phyloP scores from a whole-genome alignment of 2,329 filamentous ascomycete genomes.

The Paracoccidioides brasiliensis region DNA sequence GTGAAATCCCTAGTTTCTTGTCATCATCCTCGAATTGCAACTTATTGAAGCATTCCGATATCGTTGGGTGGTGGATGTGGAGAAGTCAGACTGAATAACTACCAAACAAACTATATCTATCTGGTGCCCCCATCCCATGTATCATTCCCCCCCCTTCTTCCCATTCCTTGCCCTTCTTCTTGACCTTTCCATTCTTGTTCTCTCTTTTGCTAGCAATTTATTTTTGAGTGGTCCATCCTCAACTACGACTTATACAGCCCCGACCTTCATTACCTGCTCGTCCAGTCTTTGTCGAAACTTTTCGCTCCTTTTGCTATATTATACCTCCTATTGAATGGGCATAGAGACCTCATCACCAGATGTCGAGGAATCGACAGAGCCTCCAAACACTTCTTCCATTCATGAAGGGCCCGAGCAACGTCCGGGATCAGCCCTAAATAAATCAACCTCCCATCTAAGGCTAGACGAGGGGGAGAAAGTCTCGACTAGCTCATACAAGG shows the following conservation, averaged over 20 bases:
- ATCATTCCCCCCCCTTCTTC: no score
- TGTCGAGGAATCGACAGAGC: slow-evolving; percentile 32
- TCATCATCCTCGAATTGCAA: neutral
- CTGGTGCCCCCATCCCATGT: neutral
- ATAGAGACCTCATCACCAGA: slow-evolving; percentile 24
- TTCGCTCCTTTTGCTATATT: neutral
- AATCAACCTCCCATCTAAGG: slow-evolving; percentile 4
- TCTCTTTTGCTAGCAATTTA: neutral
- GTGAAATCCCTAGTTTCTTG: neutral
- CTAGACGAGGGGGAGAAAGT: slow-evolving; percentile 12
- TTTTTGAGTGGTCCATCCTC: neutral
- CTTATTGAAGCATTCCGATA: neutral
- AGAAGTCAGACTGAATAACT: neutral
- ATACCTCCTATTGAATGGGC: slow-evolving; percentile 25
- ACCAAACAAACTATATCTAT: no score
- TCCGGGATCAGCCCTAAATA: slow-evolving; percentile 14
- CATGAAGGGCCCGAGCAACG: slow-evolving; percentile 13
- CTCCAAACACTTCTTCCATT: slow-evolving; percentile 25
- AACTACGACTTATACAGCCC: neutral
- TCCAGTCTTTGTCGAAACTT: neutral
- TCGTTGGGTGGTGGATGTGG: neutral
- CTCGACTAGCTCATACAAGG: slow-evolving; percentile 4
- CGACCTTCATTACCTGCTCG: neutral
- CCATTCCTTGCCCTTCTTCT: neutral
- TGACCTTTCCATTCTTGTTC: neutral